Evolutionary conservation across 2,329 filamentous ascomycete genomes (phyloP).

Genomic region (Rhexocercosporidium sp.): DNA sequence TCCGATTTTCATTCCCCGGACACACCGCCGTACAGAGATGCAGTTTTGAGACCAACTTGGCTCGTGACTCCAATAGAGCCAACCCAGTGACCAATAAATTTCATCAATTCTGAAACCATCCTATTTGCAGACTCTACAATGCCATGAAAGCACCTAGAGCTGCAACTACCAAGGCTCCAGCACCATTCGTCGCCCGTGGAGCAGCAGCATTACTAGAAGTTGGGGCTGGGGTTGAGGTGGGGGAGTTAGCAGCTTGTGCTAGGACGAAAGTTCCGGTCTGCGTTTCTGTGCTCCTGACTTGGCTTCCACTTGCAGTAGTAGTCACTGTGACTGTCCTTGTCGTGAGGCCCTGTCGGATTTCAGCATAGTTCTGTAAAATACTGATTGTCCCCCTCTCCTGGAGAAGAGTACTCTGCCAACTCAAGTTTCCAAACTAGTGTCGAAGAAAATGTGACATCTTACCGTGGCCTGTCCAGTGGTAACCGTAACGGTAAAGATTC

Average conservation of each 20-base stretch:
- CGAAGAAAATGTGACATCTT: background rate
- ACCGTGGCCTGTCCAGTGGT: conserved; percentile 4
- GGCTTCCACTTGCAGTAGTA: conserved; percentile 2
- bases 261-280: conserved; percentile 16
- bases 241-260: conserved; percentile 9
- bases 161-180: conserved; percentile 1
- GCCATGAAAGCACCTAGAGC: conserved; percentile 12
- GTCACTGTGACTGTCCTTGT: conserved; percentile 18
- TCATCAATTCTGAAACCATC: no score
- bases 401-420: background rate
- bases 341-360: conserved; percentile 7
- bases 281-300: conserved; percentile 10
- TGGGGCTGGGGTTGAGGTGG: conserved; percentile 7
- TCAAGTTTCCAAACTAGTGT: background rate
- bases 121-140: background rate
- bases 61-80: background rate
- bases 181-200: conserved; percentile 5
- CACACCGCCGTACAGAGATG: background rate
- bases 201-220: conserved; percentile 10
- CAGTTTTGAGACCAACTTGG: background rate
- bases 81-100: background rate
- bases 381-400: background rate
- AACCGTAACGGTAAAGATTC: conserved; percentile 13
- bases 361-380: background rate
- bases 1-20: background rate